Conservation (phyloP, 306 rosid genomes). For the Castanea crenata region DNA sequence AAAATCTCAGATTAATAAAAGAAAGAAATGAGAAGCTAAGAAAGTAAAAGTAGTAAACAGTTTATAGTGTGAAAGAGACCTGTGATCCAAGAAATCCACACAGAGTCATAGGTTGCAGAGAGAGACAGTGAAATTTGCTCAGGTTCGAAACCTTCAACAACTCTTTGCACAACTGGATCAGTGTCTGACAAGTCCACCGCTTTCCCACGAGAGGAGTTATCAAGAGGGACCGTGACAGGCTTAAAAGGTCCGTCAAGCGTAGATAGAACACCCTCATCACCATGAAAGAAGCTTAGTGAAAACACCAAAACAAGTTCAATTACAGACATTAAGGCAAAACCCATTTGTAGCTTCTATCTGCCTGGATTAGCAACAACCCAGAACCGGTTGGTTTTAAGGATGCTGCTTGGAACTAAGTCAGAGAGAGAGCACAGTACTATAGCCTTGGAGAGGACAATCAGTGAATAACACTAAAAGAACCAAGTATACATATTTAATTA, state of each 20-base stretch:
- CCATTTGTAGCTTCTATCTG: no score
- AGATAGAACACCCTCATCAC: conserved; percentile 41
- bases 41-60: neutral
- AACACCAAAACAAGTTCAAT: neutral
- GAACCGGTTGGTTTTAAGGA: no score
- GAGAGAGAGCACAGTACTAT: no score
- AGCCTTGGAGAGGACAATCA: no score
- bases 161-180: conserved; percentile 62
- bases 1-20: neutral
- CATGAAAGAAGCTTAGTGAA: conserved; percentile 30
- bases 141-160: conserved; percentile 51
- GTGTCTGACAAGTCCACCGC: conserved; percentile 73
- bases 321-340: no score
- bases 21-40: neutral
- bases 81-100: conserved; percentile 92
- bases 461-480: no score
- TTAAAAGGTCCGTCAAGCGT: conserved; percentile 81
- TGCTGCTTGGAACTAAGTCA: no score
- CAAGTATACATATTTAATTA: no score
- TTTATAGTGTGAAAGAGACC: conserved; percentile 29
- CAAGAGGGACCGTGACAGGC: conserved; percentile 80
- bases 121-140: conserved; percentile 88
- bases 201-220: conserved; percentile 59
- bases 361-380: no score
- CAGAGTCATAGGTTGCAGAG: conserved; percentile 52